phyloP scores from a whole-genome alignment of 257 asterid species.

The Penstemon newberryi region DNA sequence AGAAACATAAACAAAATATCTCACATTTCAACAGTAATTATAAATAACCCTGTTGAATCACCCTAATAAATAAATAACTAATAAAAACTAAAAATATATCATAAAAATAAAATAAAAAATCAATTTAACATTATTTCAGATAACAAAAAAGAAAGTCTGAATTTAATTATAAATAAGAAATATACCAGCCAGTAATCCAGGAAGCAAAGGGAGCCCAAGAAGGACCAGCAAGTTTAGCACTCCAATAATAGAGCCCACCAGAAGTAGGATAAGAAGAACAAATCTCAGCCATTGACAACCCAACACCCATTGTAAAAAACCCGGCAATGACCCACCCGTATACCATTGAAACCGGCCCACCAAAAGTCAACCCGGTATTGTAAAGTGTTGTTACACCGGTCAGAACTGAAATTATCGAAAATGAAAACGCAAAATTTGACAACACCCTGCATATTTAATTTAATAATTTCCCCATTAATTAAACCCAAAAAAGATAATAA shows the following conservation, averaged over 20 bases:
- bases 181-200: slow-evolving; percentile 97
- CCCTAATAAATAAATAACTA: no score
- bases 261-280: slow-evolving; percentile 97
- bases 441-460: slow-evolving; percentile 51
- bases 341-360: slow-evolving; percentile 80
- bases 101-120: no score
- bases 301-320: slow-evolving; percentile 72
- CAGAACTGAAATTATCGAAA: slow-evolving; percentile 81
- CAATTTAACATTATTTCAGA: no score
- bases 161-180: neutral
- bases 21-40: no score
- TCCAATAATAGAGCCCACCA: slow-evolving; percentile 98
- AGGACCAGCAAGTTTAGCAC: slow-evolving; percentile 98
- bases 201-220: slow-evolving; percentile 98
- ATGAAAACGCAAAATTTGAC: slow-evolving; percentile 93
- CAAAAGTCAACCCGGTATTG: slow-evolving; percentile 79
- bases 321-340: slow-evolving; percentile 95
- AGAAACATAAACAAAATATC: no score
- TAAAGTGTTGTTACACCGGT: slow-evolving; percentile 89
- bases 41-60: no score
- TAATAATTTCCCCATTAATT: neutral
- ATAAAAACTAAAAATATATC: neutral
- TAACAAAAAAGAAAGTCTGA: no score
- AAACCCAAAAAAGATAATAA: slow-evolving; percentile 14
- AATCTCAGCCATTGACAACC: slow-evolving; percentile 94